Base-by-base conservation (phyloP, 2,329 filamentous ascomycete genomes). In the Akanthomyces uredinophilus region DNA sequence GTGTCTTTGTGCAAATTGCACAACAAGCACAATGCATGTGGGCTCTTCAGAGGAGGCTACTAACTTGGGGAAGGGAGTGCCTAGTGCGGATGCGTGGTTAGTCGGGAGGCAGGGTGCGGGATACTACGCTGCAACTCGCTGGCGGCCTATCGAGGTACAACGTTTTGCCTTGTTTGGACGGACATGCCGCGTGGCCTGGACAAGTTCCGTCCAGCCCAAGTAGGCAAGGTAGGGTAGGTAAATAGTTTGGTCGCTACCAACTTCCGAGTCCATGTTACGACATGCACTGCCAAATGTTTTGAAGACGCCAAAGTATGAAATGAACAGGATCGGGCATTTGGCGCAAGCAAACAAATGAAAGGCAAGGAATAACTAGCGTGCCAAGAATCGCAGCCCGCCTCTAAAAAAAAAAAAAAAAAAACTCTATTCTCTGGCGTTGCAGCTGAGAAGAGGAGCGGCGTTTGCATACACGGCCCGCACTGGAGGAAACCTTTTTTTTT, bases 91-190 rank as follows among this genome's bases (percentile, higher is more conserved):
- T 20, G n/a, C n/a, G 41, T n/a, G 5, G 16, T 18, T 18, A 5
- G 43, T 10, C 43, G 47, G 18, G 13, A 35, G 29, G 43, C 18
- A 20, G 22, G 43, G 43, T 18, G 32, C 52, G 52, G 39, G n/a
- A 60, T 53, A 46, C 39, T 18, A 60, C 49, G 39, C 29, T 50
- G 32, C 22, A n/a, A 5, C 41, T 41, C 32, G 14, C 20, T 44
- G 49, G 18, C n/a, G 39, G 14, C 57, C 49, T 52, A 37, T 60
- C 11, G 5, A 13, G 13, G 32, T 16, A 3, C 29, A 58, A 58
- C 49, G 57, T 53, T 60, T 46, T 53, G 27, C 49, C 47, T 13
- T 46, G 57, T 53, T 60, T 44, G 57, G 57, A 37, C 18, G 49
- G 27, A 6, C 35, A n/a, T n/a, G 22, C 22, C 7, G 44, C 55